These are phyloP conservation scores for Suhomyces choctaworum DNA, from an alignment of 1,139 yeast genomes.

Conservation along the genomic window DNA sequence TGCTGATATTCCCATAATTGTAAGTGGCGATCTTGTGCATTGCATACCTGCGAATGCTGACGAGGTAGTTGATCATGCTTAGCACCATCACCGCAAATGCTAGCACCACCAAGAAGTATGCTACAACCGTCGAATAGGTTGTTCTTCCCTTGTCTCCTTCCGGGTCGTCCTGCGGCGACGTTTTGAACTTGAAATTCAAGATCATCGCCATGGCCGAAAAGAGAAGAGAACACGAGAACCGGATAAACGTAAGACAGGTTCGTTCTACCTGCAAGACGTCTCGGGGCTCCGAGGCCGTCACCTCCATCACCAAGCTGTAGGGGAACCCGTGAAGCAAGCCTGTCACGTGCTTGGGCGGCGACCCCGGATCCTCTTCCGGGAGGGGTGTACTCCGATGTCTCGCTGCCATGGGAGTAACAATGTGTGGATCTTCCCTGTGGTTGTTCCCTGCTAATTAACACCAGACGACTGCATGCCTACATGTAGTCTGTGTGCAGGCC, in stretches of 20 bases:
- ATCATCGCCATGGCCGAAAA: conserved; percentile 54
- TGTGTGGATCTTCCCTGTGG: too few species aligned
- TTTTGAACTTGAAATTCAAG: conserved; percentile 49
- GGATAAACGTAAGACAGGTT: conserved; percentile 53
- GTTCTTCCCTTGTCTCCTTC: conserved; percentile 13
- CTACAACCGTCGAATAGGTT: conserved; percentile 33
- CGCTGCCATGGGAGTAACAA: background rate
- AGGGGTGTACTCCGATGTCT: too few species aligned
- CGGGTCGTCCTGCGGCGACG: conserved; percentile 20
- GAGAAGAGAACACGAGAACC: conserved; percentile 51
- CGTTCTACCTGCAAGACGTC: conserved; percentile 64
- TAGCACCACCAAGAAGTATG: conserved; percentile 40
- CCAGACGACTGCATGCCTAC: too few species aligned
- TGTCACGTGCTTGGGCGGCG: too few species aligned
- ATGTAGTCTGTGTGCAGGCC: too few species aligned
- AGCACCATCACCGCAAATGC: conserved; percentile 43
- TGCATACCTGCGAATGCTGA: conserved; percentile 49
- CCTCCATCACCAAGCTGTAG: conserved; percentile 35
- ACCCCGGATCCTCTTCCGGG: too few species aligned
- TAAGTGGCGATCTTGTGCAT: conserved; percentile 43
- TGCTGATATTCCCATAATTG: conserved; percentile 37
- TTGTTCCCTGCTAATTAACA: too few species aligned
- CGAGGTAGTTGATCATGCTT: conserved; percentile 47
- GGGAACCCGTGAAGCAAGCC: too few species aligned
- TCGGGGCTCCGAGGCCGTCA: conserved; percentile 56